Percentiles rank a stretch among this genome's conserved stretches.
Conservation (phyloP, 805 yeast species). For the Ogataea neopini region DNA sequence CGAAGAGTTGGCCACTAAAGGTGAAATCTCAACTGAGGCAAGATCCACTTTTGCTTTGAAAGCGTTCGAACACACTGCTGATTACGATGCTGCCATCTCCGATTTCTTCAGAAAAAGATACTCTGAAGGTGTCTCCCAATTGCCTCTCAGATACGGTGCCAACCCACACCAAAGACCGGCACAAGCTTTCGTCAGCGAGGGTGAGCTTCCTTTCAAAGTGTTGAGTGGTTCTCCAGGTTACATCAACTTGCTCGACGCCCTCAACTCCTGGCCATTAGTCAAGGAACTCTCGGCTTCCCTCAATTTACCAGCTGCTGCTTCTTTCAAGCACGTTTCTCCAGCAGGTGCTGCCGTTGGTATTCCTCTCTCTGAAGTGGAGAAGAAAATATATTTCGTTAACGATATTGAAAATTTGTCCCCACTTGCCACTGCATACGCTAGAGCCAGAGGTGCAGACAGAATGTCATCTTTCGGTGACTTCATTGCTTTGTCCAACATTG, state of each 20-base stretch:
- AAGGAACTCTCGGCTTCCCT: conserved; percentile 93
- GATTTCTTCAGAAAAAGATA: conserved; percentile 98
- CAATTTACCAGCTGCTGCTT: conserved; percentile 97
- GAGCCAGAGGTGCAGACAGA: conserved; percentile 99
- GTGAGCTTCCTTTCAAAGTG: conserved; percentile 91
- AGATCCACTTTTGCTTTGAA: conserved; percentile 87
- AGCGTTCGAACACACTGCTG: conserved; percentile 98
- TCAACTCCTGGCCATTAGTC: conserved; percentile 98
- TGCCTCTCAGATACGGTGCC: conserved; percentile 96
- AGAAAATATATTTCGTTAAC: conserved; percentile 91
- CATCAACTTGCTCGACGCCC: conserved; percentile 93
- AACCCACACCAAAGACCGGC: conserved; percentile 99
- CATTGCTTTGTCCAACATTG: conserved; percentile 95
- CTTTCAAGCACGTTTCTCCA: conserved; percentile 98
- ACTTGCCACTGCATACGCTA: conserved; percentile 95
- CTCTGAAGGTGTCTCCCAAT: conserved; percentile 84
- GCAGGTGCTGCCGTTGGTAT: conserved; percentile 98
- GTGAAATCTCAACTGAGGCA: conserved; percentile 70
- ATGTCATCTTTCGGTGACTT: conserved; percentile 99
- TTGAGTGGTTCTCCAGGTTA: conserved; percentile 96
- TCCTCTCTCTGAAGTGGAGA: conserved; percentile 88
- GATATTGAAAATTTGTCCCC: conserved; percentile 96
- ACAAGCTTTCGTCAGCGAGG: conserved; percentile 87
- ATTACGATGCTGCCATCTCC: conserved; percentile 91
- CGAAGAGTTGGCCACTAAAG: conserved; percentile 65